Percentiles rank a stretch among this genome's conserved stretches.
Evolutionary conservation across 805 yeast species (phyloP).

Genomic region (Yarrowia hollandica): DNA sequence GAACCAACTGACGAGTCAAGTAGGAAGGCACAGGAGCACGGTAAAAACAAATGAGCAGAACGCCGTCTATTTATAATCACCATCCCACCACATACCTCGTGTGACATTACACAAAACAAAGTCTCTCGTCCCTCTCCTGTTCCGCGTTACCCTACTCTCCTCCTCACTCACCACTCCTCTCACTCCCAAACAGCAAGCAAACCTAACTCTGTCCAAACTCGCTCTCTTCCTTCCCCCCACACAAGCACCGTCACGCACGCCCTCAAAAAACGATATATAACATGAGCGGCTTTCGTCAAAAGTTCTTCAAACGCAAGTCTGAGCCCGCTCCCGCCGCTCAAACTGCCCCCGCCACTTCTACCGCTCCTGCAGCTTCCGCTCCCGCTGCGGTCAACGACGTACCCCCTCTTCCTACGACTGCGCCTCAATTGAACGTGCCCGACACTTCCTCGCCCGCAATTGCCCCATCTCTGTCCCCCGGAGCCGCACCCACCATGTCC

Average conservation of each 20-base stretch:
- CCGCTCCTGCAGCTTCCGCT: background rate
- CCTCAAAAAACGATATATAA: background rate
- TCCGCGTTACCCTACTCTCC: background rate
- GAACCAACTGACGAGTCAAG: no score
- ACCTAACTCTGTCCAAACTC: background rate
- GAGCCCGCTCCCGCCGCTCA: background rate
- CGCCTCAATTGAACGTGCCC: conserved; percentile 1
- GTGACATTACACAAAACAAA: no score
- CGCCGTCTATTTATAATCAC: no score
- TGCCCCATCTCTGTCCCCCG: background rate
- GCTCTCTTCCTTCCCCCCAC: background rate
- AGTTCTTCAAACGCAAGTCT: conserved; percentile 23
- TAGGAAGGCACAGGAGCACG: no score
- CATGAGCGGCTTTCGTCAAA: conserved; percentile 25
- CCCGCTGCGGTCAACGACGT: background rate
- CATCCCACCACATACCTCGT: no score
- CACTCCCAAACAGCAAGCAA: conserved; percentile 21
- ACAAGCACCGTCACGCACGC: background rate
- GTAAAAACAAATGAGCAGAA: no score
- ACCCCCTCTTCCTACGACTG: background rate
- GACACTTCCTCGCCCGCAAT: background rate
- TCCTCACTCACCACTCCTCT: no score
- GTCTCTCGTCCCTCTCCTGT: background rate
- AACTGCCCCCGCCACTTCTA: background rate
- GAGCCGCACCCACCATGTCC: background rate